Conservation (phyloP, 129 eudicot species). For the Ambrosia artemisiifolia region DNA sequence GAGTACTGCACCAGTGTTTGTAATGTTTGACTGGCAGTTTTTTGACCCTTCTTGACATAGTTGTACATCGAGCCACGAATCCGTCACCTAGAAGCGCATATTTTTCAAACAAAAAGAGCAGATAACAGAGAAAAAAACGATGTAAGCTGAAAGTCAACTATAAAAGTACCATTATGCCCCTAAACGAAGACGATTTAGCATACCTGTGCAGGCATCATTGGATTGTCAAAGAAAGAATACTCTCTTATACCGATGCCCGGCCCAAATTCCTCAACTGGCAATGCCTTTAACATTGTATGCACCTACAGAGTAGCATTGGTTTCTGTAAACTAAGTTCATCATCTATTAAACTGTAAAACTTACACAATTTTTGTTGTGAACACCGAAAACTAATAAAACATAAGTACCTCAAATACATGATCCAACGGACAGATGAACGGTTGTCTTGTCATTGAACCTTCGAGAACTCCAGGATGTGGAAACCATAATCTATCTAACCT, state of each 20-base stretch:
- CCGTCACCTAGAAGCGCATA: conserved; percentile 61
- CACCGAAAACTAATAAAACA: neutral
- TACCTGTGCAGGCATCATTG: conserved; percentile 69
- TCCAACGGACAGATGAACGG: conserved; percentile 90
- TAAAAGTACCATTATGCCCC: neutral
- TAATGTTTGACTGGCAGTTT: conserved; percentile 62
- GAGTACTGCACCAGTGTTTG: conserved; percentile 45
- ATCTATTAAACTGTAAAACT: neutral
- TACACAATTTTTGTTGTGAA: neutral
- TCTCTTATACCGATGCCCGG: conserved; percentile 69
- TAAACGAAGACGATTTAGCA: conserved; percentile 1
- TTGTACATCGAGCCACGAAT: conserved; percentile 95
- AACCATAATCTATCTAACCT: conserved; percentile 99
- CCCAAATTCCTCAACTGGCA: conserved; percentile 76
- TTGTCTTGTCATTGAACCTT: conserved; percentile 81
- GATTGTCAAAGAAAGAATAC: conserved; percentile 83
- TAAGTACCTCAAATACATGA: conserved; percentile 92
- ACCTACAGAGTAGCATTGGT: conserved; percentile 44
- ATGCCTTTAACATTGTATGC: conserved; percentile 63
- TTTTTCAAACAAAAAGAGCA: neutral
- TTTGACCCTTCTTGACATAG: conserved; percentile 82
- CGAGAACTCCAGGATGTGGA: conserved; percentile 85
- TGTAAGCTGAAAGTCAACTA: conserved; percentile 5
- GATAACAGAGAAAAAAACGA: neutral
- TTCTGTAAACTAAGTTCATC: conserved; percentile 1